Evolutionary conservation across 371 early-diverging fungal genomes (phyloP).

Genomic region (Saksenaea oblongispora): DNA sequence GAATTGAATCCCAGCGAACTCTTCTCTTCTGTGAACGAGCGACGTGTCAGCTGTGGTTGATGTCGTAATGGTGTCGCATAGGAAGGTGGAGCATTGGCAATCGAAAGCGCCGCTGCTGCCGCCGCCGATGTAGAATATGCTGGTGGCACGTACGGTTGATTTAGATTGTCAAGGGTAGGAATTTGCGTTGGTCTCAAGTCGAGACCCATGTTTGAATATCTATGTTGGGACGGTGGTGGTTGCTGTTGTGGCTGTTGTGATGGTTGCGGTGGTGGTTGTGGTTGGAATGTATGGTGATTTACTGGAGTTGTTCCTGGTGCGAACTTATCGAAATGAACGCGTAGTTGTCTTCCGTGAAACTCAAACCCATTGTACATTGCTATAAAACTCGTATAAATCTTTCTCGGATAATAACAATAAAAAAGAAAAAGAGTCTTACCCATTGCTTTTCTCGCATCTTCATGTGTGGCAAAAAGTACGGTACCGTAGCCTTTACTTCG

Average conservation of each 20-base stretch:
- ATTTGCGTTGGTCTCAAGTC: background rate
- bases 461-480: conserved; percentile 64
- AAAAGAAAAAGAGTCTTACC: conserved; percentile 32
- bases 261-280: background rate
- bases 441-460: conserved; percentile 63
- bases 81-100: background rate
- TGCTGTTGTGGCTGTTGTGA: background rate
- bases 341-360: conserved; percentile 43
- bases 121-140: background rate
- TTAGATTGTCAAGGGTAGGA: conserved; percentile 1
- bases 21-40: background rate
- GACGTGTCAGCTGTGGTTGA: background rate
- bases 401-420: background rate
- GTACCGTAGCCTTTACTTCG: conserved; percentile 72
- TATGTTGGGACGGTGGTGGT: conserved; percentile 2
- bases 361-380: conserved; percentile 48
- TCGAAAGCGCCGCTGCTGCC: conserved; percentile 2
- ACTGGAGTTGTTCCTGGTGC: conserved; percentile 10
- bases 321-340: conserved; percentile 50
- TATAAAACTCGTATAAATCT: conserved; percentile 7
- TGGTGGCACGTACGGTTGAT: background rate
- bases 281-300: conserved; percentile 7
- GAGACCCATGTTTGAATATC: background rate
- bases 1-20: background rate
- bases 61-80: background rate